phyloP scores from a whole-genome alignment of 148 eudicot species.

The Arbutus unedo region DNA sequence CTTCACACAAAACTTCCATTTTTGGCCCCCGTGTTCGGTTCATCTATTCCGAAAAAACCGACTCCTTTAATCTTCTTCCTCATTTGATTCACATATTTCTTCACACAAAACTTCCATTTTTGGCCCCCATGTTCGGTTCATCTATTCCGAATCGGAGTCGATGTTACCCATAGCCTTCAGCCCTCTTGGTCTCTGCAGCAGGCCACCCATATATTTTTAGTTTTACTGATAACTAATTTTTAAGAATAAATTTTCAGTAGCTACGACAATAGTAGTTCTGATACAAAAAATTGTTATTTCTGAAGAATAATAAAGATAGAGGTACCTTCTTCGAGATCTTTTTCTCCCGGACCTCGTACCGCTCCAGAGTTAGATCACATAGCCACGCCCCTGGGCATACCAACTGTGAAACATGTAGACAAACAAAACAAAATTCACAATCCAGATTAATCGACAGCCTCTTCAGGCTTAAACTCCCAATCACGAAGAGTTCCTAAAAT shows the following conservation, averaged over 20 bases:
- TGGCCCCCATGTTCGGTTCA: neutral
- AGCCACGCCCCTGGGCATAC: constrained; percentile 89
- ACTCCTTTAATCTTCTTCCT: neutral
- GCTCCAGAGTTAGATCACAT: constrained; percentile 67
- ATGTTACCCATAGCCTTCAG: constrained; percentile 80
- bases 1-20: neutral
- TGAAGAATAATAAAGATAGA: neutral
- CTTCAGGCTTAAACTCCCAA: neutral
- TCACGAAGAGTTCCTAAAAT: neutral
- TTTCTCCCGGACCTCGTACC: constrained; percentile 90
- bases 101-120: neutral
- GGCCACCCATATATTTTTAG: neutral
- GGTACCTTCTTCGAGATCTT: constrained; percentile 79
- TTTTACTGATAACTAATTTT: neutral
- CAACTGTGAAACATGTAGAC: constrained; percentile 34
- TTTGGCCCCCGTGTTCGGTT: neutral
- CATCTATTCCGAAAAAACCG: constrained; percentile 39
- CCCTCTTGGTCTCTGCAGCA: constrained; percentile 83
- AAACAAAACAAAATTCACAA: neutral
- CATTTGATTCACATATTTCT: neutral
- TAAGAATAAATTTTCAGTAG: neutral
- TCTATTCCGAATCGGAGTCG: constrained; percentile 70
- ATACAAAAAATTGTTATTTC: too few relatives aligned
- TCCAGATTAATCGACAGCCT: neutral
- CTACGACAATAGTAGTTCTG: too few relatives aligned